These are phyloP conservation scores for Sclerotinia nivalis DNA, from an alignment of 2,329 filamentous ascomycete genomes.

Conservation along the genomic window DNA sequence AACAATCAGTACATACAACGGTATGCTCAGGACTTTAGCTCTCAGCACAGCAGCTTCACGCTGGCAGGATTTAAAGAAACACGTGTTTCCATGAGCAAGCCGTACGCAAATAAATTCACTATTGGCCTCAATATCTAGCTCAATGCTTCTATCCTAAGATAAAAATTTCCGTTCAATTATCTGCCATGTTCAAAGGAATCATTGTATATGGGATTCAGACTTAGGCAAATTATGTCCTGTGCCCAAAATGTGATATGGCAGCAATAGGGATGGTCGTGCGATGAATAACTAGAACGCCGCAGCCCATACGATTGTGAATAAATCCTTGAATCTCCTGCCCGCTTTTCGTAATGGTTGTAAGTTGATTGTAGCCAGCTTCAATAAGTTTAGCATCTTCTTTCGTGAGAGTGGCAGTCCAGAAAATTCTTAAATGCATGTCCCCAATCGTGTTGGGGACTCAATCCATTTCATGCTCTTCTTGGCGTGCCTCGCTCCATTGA, in stretches of 20 bases:
- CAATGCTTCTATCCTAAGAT: too few species aligned
- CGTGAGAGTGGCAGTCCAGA: background rate
- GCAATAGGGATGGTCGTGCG: background rate
- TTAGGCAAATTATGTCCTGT: too few species aligned
- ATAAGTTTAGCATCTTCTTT: background rate
- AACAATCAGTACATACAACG: too few species aligned
- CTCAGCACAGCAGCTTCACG: too few species aligned
- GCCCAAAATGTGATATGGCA: background rate
- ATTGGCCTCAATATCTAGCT: too few species aligned
- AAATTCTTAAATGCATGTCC: background rate
- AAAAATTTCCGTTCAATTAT: too few species aligned
- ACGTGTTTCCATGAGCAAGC: too few species aligned
- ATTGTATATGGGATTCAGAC: too few species aligned
- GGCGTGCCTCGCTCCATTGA: constrained; percentile 9
- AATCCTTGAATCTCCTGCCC: background rate
- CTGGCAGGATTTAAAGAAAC: too few species aligned
- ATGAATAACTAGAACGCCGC: background rate
- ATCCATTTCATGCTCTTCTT: background rate
- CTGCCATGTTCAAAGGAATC: too few species aligned
- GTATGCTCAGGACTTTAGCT: too few species aligned
- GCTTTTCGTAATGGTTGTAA: background rate
- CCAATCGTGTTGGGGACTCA: background rate
- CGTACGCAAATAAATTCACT: too few species aligned
- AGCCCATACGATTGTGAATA: background rate
- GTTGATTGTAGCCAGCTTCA: background rate